Evolutionary conservation across 805 yeast species (phyloP).

Genomic region (Starmerella gropengiesseri): DNA sequence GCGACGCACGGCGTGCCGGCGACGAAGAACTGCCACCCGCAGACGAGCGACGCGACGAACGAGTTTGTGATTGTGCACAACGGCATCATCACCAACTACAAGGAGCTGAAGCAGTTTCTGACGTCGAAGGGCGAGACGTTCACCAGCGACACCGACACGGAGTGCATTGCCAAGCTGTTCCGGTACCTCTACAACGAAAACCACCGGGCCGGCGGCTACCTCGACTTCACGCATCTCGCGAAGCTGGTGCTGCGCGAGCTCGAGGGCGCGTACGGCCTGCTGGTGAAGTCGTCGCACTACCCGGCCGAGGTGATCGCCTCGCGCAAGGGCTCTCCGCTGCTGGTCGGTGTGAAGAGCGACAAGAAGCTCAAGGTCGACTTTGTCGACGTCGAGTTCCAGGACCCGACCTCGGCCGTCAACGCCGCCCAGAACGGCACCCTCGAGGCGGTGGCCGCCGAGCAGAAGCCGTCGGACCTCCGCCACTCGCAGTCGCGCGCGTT

Average conservation of each 20-base stretch:
- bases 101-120: slow-evolving; percentile 78
- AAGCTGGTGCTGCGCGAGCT: slow-evolving; percentile 85
- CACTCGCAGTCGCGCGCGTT: slow-evolving; percentile 95
- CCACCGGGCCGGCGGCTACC: slow-evolving; percentile 43
- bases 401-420: slow-evolving; percentile 27
- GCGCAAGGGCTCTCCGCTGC: slow-evolving; percentile 94
- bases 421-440: slow-evolving; percentile 24
- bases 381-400: slow-evolving; percentile 96
- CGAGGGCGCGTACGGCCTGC: slow-evolving; percentile 94
- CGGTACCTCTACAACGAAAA: slow-evolving; percentile 82
- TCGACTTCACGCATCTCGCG: slow-evolving; percentile 85
- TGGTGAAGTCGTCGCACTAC: slow-evolving; percentile 81
- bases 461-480: slow-evolving; percentile 44
- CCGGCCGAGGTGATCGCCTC: slow-evolving; percentile 96
- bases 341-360: slow-evolving; percentile 92
- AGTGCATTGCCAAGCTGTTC: slow-evolving; percentile 91
- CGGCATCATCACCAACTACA: slow-evolving; percentile 94
- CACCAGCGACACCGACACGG: slow-evolving; percentile 93
- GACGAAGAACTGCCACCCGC: slow-evolving; percentile 86
- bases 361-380: slow-evolving; percentile 92
- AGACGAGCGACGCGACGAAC: slow-evolving; percentile 68
- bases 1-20: slow-evolving; percentile 97
- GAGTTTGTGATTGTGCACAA: slow-evolving; percentile 93
- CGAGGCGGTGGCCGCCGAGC: slow-evolving; percentile 43
- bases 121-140: slow-evolving; percentile 67